Evolutionary conservation across 768 basidiomycete genomes (phyloP).

Genomic region (Boletus subcaerulescens): DNA sequence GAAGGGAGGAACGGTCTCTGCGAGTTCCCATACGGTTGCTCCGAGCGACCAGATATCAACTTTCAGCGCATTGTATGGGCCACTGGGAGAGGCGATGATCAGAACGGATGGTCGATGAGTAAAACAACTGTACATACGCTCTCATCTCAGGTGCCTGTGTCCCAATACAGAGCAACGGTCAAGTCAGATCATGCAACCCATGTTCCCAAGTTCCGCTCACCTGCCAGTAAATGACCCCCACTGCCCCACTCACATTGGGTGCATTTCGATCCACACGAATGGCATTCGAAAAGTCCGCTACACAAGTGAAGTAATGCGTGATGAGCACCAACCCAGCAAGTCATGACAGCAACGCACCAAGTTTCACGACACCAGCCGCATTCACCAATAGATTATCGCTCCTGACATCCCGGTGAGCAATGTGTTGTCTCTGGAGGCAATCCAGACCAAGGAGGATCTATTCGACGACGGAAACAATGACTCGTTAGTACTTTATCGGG

Average conservation of each 20-base stretch:
- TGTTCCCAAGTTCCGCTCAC: constrained; percentile 31
- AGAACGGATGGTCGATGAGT: neutral
- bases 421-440: constrained; percentile 59
- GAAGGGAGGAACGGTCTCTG: constrained; percentile 73
- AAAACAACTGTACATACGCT: constrained; percentile 42
- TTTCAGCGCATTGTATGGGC: constrained; percentile 69
- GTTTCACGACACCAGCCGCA: constrained; percentile 64
- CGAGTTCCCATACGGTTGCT: constrained; percentile 82
- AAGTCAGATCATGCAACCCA: neutral
- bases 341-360: constrained; percentile 46
- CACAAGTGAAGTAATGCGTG: neutral
- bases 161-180: neutral
- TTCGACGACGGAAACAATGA: neutral
- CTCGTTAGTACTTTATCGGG: neutral
- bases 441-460: constrained; percentile 66
- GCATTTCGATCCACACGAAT: constrained; percentile 53
- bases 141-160: constrained; percentile 72
- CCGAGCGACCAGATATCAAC: constrained; percentile 82
- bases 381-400: constrained; percentile 82
- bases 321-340: neutral
- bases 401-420: constrained; percentile 82
- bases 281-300: constrained; percentile 82
- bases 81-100: constrained; percentile 36
- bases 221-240: constrained; percentile 82
- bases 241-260: constrained; percentile 53